phyloP scores from a whole-genome alignment of 2,329 filamentous ascomycete genomes.

The Colletotrichum chrysophilum region DNA sequence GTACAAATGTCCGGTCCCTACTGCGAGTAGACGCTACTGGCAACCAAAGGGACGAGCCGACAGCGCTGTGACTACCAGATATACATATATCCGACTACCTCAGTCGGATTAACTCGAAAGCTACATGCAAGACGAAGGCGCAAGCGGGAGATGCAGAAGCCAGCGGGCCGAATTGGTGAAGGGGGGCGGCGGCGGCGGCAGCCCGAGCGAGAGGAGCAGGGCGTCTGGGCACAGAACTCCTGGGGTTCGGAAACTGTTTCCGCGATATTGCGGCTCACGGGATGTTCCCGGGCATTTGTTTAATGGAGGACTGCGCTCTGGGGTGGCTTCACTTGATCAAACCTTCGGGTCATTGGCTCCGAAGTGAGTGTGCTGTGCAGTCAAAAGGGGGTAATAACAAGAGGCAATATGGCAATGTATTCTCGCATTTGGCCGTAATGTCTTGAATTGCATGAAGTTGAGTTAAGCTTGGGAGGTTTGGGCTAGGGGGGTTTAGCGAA shows the following conservation, averaged over 20 bases:
- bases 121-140: neutral
- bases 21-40: too few relatives aligned
- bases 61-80: neutral
- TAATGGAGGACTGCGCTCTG: neutral
- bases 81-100: neutral
- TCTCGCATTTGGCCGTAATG: neutral
- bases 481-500: neutral
- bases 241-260: constrained; percentile 9
- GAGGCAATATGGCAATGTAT: neutral
- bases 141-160: neutral
- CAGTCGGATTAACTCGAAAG: neutral
- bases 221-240: constrained; percentile 29
- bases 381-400: neutral
- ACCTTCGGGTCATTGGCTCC: neutral
- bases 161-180: constrained; percentile 8
- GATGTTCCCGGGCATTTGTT: neutral
- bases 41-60: neutral
- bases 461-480: constrained; percentile 11
- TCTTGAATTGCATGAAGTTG: constrained; percentile 14
- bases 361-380: neutral
- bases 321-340: neutral
- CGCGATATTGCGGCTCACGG: constrained; percentile 5
- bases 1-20: too few relatives aligned
- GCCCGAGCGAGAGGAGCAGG: constrained; percentile 36
- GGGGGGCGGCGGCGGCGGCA: neutral